Conservation (phyloP, 192 early-diverging fungal genomes). For the Coemansia sp. region DNA sequence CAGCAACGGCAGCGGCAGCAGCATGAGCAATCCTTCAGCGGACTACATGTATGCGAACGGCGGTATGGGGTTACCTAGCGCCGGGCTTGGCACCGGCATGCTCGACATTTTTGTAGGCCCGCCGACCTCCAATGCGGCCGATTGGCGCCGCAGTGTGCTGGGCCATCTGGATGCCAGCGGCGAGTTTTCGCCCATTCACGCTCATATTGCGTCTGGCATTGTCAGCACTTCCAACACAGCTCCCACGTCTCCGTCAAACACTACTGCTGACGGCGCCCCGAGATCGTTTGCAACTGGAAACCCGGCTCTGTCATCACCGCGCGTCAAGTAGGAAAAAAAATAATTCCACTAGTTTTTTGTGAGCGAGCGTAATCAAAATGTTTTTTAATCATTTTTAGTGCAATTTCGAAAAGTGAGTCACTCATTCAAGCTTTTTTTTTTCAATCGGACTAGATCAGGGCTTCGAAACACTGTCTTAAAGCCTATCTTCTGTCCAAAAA, state of each 20-base stretch:
- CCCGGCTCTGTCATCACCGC: slow-evolving; percentile 31
- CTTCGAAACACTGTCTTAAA: background rate
- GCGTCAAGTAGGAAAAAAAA: slow-evolving; percentile 22
- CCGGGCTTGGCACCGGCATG: slow-evolving; percentile 5
- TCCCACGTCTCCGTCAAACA: slow-evolving; percentile 12
- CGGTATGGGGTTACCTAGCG: background rate
- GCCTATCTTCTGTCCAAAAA: background rate
- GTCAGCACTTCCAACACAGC: background rate
- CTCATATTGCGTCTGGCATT: background rate
- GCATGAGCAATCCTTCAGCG: background rate
- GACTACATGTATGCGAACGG: background rate
- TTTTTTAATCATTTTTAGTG: background rate
- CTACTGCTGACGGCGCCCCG: slow-evolving; percentile 5
- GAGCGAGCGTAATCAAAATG: too few species aligned
- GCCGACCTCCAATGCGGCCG: slow-evolving; percentile 17
- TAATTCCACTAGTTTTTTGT: background rate
- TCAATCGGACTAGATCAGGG: background rate
- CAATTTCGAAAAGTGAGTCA: background rate
- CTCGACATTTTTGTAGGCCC: slow-evolving; percentile 12
- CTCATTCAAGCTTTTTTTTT: too few species aligned
- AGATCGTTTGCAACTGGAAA: slow-evolving; percentile 4
- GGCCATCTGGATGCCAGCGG: slow-evolving; percentile 20
- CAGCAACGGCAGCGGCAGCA: background rate
- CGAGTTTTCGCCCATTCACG: slow-evolving; percentile 7
- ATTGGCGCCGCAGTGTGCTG: slow-evolving; percentile 40